Evolutionary conservation across 2,329 filamentous ascomycete genomes (phyloP).

Genomic region (Orbilia blumenaviensis): DNA sequence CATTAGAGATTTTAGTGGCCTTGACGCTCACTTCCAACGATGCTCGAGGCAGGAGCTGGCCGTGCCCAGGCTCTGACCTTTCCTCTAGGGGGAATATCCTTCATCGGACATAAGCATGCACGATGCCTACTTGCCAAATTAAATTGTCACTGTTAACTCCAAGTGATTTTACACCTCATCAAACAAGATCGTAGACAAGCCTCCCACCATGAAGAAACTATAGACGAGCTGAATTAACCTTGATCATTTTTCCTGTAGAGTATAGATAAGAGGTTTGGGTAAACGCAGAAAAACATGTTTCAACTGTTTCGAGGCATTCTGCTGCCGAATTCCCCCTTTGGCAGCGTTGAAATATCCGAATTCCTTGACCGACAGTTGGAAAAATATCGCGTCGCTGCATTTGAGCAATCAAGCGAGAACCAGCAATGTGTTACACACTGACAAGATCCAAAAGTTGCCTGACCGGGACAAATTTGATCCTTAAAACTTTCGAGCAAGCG

Average conservation of each 20-base stretch:
- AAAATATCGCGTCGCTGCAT: conserved; percentile 6
- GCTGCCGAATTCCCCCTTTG: conserved; percentile 28
- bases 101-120: neutral
- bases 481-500: conserved; percentile 19
- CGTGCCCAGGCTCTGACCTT: conserved; percentile 20
- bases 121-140: neutral
- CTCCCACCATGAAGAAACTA: neutral
- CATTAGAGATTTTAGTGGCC: neutral
- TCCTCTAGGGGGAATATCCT: conserved; percentile 39
- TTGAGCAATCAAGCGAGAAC: conserved; percentile 34
- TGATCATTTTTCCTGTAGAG: conserved; percentile 11
- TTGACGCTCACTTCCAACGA: conserved; percentile 41
- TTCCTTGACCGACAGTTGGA: conserved; percentile 41
- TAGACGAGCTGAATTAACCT: conserved; percentile 28
- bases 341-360: conserved; percentile 33
- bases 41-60: conserved; percentile 43
- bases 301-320: conserved; percentile 51
- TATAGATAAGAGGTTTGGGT: conserved; percentile 35
- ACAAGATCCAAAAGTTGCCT: conserved; percentile 13
- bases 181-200: neutral
- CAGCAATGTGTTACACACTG: conserved; percentile 3
- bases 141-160: neutral
- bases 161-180: neutral
- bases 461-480: conserved; percentile 22
- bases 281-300: conserved; percentile 44